Evolutionary conservation across 352 stramenopile genomes (phyloP).

Genomic region (Phytophthora megakarya): DNA sequence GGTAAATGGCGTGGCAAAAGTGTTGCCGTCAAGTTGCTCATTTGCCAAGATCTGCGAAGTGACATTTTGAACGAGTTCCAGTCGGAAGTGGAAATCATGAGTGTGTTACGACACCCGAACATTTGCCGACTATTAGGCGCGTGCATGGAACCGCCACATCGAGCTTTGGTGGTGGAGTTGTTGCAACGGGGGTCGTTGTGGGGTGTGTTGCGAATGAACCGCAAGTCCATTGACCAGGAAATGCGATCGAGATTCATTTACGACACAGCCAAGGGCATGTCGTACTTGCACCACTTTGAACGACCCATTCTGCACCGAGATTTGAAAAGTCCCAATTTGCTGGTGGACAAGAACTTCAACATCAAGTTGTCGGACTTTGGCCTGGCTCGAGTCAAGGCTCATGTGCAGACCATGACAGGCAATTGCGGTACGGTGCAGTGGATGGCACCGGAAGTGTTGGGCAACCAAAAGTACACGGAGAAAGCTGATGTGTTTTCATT

Average conservation of each 20-base stretch:
- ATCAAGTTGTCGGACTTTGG: slow-evolving; percentile 90
- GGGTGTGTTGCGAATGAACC: slow-evolving; percentile 85
- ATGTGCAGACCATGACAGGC: slow-evolving; percentile 87
- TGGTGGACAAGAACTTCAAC: slow-evolving; percentile 85
- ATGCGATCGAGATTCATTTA: slow-evolving; percentile 71
- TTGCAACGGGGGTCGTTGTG: slow-evolving; percentile 91
- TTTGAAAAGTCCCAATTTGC: slow-evolving; percentile 84
- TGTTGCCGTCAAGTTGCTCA: slow-evolving; percentile 73
- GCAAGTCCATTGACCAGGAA: slow-evolving; percentile 56
- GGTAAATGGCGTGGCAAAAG: slow-evolving; percentile 67
- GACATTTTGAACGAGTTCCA: slow-evolving; percentile 74
- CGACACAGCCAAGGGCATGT: slow-evolving; percentile 84
- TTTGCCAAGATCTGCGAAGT: slow-evolving; percentile 64
- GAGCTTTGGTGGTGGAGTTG: slow-evolving; percentile 94
- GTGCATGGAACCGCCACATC: slow-evolving; percentile 92
- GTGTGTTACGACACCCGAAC: slow-evolving; percentile 93
- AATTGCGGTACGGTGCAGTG: slow-evolving; percentile 81
- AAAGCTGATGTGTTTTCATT: slow-evolving; percentile 92
- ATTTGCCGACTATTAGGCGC: slow-evolving; percentile 95
- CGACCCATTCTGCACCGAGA: slow-evolving; percentile 86
- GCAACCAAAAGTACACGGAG: slow-evolving; percentile 89
- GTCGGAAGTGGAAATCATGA: slow-evolving; percentile 80
- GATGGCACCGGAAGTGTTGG: slow-evolving; percentile 79
- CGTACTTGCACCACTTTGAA: slow-evolving; percentile 84
- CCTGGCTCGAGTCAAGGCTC: slow-evolving; percentile 76